A percentile compares a stretch with the other conserved stretches of the same genome.
Conservation (phyloP, 495 filamentous ascomycete genomes). For the Aspergillus baeticus region DNA sequence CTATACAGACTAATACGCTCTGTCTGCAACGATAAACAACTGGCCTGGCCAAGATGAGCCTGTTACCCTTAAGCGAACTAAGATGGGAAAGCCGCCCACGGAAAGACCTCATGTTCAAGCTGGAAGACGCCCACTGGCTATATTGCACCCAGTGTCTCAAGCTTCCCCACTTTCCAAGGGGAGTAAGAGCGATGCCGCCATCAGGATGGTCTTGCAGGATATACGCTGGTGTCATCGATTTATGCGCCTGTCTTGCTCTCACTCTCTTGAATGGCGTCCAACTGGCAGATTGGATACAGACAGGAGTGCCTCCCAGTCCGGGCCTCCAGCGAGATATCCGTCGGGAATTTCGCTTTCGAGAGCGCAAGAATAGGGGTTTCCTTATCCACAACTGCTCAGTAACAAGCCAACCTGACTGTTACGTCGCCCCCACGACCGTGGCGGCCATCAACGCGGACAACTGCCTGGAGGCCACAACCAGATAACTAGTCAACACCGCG, state of each 20-base stretch:
- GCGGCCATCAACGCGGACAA: too few species aligned
- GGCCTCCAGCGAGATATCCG: not conserved
- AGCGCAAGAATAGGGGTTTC: not conserved
- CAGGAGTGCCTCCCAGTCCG: not conserved
- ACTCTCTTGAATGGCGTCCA: conserved; percentile 3
- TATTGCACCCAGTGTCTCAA: conserved; percentile 13
- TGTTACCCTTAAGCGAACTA: too few species aligned
- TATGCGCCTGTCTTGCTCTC: conserved; percentile 18
- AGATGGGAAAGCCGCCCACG: not conserved
- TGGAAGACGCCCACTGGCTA: conserved; percentile 9
- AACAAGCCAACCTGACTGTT: too few species aligned
- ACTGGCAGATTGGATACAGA: conserved; percentile 1
- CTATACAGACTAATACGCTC: conserved; percentile 4
- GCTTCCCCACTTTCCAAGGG: not conserved
- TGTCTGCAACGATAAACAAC: not conserved
- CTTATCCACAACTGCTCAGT: conserved; percentile 7
- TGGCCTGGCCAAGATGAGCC: conserved; percentile 5
- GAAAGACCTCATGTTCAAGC: conserved; percentile 8
- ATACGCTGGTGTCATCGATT: conserved; percentile 23
- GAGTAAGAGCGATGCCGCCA: too few species aligned
- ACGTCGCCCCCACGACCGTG: too few species aligned
- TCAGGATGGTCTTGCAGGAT: not conserved
- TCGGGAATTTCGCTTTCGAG: not conserved
- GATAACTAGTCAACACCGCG: too few species aligned
- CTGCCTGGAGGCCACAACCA: too few species aligned